Evolutionary conservation across 2,329 filamentous ascomycete species (phyloP).

Genomic region (Fusarium mundagurra): DNA sequence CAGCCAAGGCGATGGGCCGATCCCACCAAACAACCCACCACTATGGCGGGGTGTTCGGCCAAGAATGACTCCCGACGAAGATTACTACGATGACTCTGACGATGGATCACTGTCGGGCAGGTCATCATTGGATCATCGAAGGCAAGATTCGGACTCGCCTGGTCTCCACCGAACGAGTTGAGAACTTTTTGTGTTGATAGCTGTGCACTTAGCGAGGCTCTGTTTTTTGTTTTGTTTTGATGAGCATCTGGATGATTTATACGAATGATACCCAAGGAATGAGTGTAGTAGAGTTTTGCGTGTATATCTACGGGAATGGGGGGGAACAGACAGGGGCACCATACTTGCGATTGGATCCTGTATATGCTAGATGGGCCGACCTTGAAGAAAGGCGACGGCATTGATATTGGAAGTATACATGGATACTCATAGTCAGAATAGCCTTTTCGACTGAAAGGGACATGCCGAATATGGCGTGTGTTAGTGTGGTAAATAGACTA

Average conservation of each 20-base stretch:
- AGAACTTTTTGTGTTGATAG: conserved; percentile 22
- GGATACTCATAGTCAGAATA: background rate
- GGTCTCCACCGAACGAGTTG: conserved; percentile 27
- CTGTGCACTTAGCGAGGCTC: conserved; percentile 46
- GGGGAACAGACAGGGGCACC: background rate
- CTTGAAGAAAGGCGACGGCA: background rate
- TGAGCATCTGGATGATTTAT: conserved; percentile 18
- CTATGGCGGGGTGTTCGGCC: conserved; percentile 55
- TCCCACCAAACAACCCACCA: conserved; percentile 50
- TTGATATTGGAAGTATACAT: background rate
- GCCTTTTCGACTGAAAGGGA: background rate
- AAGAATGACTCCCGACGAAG: conserved; percentile 47
- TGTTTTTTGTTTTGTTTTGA: conserved; percentile 28
- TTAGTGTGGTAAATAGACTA: background rate
- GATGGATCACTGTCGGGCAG: conserved; percentile 45
- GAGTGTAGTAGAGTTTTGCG: background rate
- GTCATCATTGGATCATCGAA: conserved; percentile 42
- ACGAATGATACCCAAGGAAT: conserved; percentile 31
- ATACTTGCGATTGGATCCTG: background rate
- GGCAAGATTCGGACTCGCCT: conserved; percentile 42
- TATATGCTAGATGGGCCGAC: background rate
- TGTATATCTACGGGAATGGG: conserved; percentile 8
- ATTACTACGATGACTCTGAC: conserved; percentile 42
- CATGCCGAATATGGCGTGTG: background rate
- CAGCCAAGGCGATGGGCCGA: conserved; percentile 40